Conservation (phyloP, 768 basidiomycete genomes). For the Sporobolomyces roseus region DNA sequence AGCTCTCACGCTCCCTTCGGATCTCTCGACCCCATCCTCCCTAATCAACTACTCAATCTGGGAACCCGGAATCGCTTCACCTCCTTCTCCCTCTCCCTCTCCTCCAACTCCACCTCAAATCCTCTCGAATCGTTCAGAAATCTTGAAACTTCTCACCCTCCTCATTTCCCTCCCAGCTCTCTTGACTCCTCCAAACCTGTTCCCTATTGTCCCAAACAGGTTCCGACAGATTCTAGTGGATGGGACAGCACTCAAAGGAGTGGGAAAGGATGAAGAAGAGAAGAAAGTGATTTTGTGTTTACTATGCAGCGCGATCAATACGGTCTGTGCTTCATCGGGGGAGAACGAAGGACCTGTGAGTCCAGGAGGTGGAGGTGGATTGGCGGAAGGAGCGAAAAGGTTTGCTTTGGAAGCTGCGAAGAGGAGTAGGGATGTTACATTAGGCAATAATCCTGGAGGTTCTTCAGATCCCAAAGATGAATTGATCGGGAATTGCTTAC, state of each 20-base stretch:
- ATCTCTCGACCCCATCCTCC: slow-evolving; percentile 62
- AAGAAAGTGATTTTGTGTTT: slow-evolving; percentile 72
- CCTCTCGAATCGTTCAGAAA: slow-evolving; percentile 80
- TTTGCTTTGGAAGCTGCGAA: slow-evolving; percentile 23
- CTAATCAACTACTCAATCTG: slow-evolving; percentile 85
- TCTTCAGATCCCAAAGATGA: slow-evolving; percentile 73
- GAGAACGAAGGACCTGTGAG: neutral
- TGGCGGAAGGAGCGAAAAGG: slow-evolving; percentile 39
- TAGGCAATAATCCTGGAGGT: slow-evolving; percentile 1
- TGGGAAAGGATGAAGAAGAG: slow-evolving; percentile 56
- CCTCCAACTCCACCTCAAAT: slow-evolving; percentile 57
- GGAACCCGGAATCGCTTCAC: slow-evolving; percentile 94
- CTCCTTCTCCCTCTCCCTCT: slow-evolving; percentile 53
- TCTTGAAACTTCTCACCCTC: slow-evolving; percentile 80
- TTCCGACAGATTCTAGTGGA: slow-evolving; percentile 29
- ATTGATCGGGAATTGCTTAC: slow-evolving; percentile 70
- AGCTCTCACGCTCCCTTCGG: slow-evolving; percentile 77
- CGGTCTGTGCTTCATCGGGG: slow-evolving; percentile 53
- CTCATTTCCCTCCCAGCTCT: slow-evolving; percentile 61
- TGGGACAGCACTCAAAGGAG: slow-evolving; percentile 55
- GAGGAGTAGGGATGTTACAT: slow-evolving; percentile 55
- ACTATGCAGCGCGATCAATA: slow-evolving; percentile 89
- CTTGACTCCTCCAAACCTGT: slow-evolving; percentile 69
- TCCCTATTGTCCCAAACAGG: slow-evolving; percentile 59
- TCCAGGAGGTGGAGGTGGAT: slow-evolving; percentile 2